Base-by-base conservation (phyloP, 441 rosid species). In the Corymbia citriodora region DNA sequence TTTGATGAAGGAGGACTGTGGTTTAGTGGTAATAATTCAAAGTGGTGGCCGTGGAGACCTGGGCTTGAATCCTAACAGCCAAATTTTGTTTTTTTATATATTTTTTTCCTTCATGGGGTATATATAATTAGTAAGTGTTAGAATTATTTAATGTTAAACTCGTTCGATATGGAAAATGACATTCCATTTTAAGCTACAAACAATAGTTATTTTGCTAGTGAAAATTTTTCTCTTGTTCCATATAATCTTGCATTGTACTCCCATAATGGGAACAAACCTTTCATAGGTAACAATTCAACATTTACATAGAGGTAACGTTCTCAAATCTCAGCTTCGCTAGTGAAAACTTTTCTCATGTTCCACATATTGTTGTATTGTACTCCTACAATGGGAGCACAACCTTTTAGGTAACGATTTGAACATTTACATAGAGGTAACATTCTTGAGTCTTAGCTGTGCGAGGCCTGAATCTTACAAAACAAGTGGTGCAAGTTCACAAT, bases 1-100 rank as follows among this genome's bases (percentile, higher is more conserved):
- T 53, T 53, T 53, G 55, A 53, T 53, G 55, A 53, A 15, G 15
- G 18, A 13, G 55, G 17, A 17, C 6, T 94, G 94, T 94, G 94
- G 94, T 94, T 91, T 94, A 95, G 96, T 92, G 95, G 96, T 94
- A 93, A 93, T 94, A 90, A 93, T 91, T 90, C 95, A 91, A 94
- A 94, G 95, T 95, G 93, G 95, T 93, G 96, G 94, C 96, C 95
- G 95, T 95, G 93, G 94, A 90, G 92, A 94, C 95, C 94, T 92
- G 93, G 93, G 94, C 95, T 94, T 93, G 94, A 94, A 92, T 90
- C 92, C 94, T 94, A 91, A 93, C 94, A 93, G 95, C 95, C 95
- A 93, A 95, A 93, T 25, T 31, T 2, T 53, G 40, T 53, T 55
- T 55, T 9, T 57, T 4, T 11, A 9, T 57, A 9, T 57, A 57